These are phyloP conservation scores for Hypoxylon trugodes DNA, from an alignment of 495 filamentous ascomycete species.

Conservation along the genomic window DNA sequence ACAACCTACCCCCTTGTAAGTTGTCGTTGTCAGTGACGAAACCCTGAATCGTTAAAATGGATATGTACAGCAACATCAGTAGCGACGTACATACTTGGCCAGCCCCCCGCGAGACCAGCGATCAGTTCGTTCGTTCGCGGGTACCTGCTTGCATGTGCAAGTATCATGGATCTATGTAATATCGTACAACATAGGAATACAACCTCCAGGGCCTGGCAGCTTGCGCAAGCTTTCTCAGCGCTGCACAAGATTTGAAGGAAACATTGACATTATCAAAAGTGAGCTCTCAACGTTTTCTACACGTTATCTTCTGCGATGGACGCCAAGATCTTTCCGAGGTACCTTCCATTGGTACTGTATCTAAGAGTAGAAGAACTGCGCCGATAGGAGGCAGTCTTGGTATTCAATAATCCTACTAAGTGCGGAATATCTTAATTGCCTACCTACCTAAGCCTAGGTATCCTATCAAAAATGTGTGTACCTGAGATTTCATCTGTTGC, in stretches of 20 bases:
- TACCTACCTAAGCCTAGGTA: neutral
- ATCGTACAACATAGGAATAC: slow-evolving; percentile 5
- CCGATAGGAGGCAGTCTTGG: slow-evolving; percentile 30
- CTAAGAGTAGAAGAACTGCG: slow-evolving; percentile 1
- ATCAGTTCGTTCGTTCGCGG: slow-evolving; percentile 37
- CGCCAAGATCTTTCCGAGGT: slow-evolving; percentile 1
- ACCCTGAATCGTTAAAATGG: slow-evolving; percentile 23
- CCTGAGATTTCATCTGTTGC: slow-evolving; percentile 35
- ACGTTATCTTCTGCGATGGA: slow-evolving; percentile 3
- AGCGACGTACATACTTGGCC: slow-evolving; percentile 28
- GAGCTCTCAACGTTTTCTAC: slow-evolving; percentile 1
- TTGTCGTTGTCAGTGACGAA: slow-evolving; percentile 22
- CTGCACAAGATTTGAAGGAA: neutral
- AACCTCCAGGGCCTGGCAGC: neutral
- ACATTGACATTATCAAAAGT: neutral
- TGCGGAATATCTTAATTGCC: neutral
- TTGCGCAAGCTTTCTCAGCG: slow-evolving; percentile 3
- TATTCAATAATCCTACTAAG: slow-evolving; percentile 29
- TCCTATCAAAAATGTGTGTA: slow-evolving; percentile 34
- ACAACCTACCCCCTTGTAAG: slow-evolving; percentile 9
- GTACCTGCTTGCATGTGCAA: slow-evolving; percentile 42
- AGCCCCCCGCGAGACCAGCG: slow-evolving; percentile 14
- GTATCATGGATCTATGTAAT: slow-evolving; percentile 19
- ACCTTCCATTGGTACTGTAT: neutral
- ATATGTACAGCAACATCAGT: slow-evolving; percentile 13